Percentiles rank a stretch among this genome's conserved stretches.
Evolutionary conservation across 371 early-diverging fungal genomes (phyloP).

Genomic region (Mortierella sp.): DNA sequence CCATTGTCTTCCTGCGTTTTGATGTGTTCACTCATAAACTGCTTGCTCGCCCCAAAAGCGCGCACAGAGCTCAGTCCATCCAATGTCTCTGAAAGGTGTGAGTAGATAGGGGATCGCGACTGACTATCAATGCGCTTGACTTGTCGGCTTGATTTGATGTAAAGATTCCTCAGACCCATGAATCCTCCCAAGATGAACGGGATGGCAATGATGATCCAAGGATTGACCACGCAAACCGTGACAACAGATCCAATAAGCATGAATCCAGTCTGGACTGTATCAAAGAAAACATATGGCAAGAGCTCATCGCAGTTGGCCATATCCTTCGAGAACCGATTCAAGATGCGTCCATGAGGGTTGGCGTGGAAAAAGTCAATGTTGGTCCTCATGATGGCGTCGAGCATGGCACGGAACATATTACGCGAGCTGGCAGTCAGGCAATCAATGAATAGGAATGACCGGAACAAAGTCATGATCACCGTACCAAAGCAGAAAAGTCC

Average conservation of each 20-base stretch:
- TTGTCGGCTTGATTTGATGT: slow-evolving; percentile 66
- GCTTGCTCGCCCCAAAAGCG: slow-evolving; percentile 45
- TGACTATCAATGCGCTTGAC: slow-evolving; percentile 75
- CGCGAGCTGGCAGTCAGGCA: slow-evolving; percentile 33
- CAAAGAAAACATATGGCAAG: slow-evolving; percentile 60
- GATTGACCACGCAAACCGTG: slow-evolving; percentile 55
- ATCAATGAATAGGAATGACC: slow-evolving; percentile 49
- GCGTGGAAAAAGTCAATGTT: slow-evolving; percentile 65
- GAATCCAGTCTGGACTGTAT: slow-evolving; percentile 60
- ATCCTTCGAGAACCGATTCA: slow-evolving; percentile 76
- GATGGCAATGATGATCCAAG: slow-evolving; percentile 54
- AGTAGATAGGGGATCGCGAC: slow-evolving; percentile 67
- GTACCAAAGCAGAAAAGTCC: slow-evolving; percentile 34
- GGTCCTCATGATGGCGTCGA: slow-evolving; percentile 45
- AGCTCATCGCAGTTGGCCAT: slow-evolving; percentile 66
- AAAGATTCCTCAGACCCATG: slow-evolving; percentile 47
- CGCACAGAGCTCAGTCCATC: slow-evolving; percentile 63
- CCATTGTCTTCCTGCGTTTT: slow-evolving; percentile 55
- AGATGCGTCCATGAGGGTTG: slow-evolving; percentile 72
- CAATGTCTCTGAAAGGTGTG: slow-evolving; percentile 67
- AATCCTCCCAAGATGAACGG: slow-evolving; percentile 51
- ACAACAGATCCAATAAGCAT: slow-evolving; percentile 58
- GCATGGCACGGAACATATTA: slow-evolving; percentile 50
- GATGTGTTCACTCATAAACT: slow-evolving; percentile 44
- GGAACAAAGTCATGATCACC: slow-evolving; percentile 38